Evolutionary conservation across 768 basidiomycete species (phyloP).

Genomic region (Pisolithus sp.): DNA sequence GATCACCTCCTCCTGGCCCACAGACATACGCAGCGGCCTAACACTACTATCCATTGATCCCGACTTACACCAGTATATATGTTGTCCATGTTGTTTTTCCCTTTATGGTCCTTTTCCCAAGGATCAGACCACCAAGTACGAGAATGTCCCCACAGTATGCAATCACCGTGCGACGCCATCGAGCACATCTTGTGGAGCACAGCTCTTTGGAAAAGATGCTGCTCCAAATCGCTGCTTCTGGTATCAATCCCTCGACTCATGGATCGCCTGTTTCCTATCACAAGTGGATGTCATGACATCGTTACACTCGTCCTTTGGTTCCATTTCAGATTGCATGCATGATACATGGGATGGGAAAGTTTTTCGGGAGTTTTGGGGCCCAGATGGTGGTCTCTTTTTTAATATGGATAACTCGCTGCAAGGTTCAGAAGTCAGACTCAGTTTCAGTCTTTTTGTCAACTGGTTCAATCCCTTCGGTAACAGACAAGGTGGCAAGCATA

Average conservation of each 20-base stretch:
- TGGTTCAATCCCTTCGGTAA: constrained; percentile 33
- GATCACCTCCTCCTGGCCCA: constrained; percentile 1
- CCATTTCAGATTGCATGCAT: not conserved
- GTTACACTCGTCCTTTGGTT: not conserved
- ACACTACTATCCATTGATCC: constrained; percentile 13
- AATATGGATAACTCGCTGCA: not conserved
- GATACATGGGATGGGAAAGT: constrained; percentile 24
- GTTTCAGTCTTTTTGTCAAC: constrained; percentile 29
- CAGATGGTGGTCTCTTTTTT: constrained; percentile 21
- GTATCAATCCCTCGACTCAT: constrained; percentile 24
- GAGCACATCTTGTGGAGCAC: constrained; percentile 7
- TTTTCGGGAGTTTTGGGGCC: constrained; percentile 22
- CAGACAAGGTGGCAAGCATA: constrained; percentile 26
- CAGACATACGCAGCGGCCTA: constrained; percentile 14
- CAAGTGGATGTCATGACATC: constrained; percentile 15
- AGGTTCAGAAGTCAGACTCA: constrained; percentile 14
- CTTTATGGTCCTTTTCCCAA: constrained; percentile 9
- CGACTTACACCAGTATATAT: constrained; percentile 11
- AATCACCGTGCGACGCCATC: constrained; percentile 9
- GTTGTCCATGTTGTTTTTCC: constrained; percentile 25
- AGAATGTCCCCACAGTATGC: constrained; percentile 16
- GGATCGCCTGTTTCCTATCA: constrained; percentile 20
- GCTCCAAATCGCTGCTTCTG: constrained; percentile 8
- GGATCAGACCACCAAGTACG: not conserved
- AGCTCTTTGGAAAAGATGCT: not conserved